Percentiles rank a stretch among this genome's conserved stretches.
These are phyloP conservation scores for Aspergillus pseudoglaucus DNA, from an alignment of 2,329 filamentous ascomycete species.

Conservation along the genomic window DNA sequence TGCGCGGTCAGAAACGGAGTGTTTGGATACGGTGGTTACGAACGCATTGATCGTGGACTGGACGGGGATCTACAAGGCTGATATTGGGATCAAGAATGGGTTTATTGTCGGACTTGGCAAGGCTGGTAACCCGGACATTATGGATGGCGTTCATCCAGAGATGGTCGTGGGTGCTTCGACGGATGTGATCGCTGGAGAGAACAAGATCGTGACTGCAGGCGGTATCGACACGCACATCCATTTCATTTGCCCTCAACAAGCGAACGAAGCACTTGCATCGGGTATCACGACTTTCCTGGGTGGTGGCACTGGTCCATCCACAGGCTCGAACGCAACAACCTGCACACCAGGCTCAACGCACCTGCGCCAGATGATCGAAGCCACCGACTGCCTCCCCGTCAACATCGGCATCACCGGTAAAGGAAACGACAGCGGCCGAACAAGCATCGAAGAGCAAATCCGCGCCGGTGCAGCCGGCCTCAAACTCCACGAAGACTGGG, in stretches of 20 bases:
- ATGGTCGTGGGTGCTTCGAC: constrained; percentile 84
- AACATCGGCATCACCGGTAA: constrained; percentile 92
- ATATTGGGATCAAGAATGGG: constrained; percentile 87
- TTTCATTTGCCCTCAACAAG: constrained; percentile 91
- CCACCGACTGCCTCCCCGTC: constrained; percentile 70
- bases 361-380: constrained; percentile 84
- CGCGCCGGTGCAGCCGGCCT: constrained; percentile 80
- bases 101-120: constrained; percentile 86
- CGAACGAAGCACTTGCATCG: constrained; percentile 71
- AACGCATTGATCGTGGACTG: constrained; percentile 90
- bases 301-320: constrained; percentile 87
- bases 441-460: constrained; percentile 70
- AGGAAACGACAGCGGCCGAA: constrained; percentile 72
- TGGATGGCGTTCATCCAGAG: constrained; percentile 73
- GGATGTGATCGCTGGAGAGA: constrained; percentile 85
- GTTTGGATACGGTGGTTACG: constrained; percentile 76
- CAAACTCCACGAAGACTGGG: constrained; percentile 97
- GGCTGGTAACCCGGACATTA: constrained; percentile 93
- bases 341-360: constrained; percentile 82
- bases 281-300: constrained; percentile 88
- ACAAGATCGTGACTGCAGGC: constrained; percentile 84
- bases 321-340: constrained; percentile 84
- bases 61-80: constrained; percentile 90
- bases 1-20: constrained; percentile 64
- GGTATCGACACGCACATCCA: constrained; percentile 89